These are phyloP conservation scores for Lecanicillium sp. DNA, from an alignment of 2,329 filamentous ascomycete species.

Conservation along the genomic window DNA sequence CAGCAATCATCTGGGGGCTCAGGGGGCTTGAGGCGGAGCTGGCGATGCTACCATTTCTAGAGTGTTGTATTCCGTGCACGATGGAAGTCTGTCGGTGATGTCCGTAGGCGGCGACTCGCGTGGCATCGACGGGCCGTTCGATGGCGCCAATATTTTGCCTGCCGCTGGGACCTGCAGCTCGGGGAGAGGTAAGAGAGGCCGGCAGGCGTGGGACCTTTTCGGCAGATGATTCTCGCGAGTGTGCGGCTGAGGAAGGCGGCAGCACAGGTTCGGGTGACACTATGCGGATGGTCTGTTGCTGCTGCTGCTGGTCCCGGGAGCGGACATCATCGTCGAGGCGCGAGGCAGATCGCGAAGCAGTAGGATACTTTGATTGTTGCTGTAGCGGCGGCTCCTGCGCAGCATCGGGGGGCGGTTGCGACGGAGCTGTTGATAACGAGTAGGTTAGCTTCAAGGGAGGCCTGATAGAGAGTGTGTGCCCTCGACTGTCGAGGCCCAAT, in stretches of 20 bases:
- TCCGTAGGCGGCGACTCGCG: constrained; percentile 57
- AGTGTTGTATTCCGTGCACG: constrained; percentile 92
- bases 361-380: constrained; percentile 3
- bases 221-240: constrained; percentile 13
- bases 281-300: constrained; percentile 13
- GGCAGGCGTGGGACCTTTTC: constrained; percentile 10
- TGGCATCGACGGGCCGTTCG: constrained; percentile 48
- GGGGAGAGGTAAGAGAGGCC: constrained; percentile 10
- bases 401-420: constrained; percentile 9
- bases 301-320: constrained; percentile 10
- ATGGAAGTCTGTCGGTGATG: constrained; percentile 97
- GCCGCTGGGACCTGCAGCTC: constrained; percentile 4
- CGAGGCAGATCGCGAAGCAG: constrained; percentile 10
- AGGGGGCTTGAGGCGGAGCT: constrained; percentile 78
- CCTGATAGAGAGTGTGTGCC: background rate
- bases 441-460: background rate
- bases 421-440: constrained; percentile 7
- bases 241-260: constrained; percentile 1
- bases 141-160: constrained; percentile 27
- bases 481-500: background rate
- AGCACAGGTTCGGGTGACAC: constrained; percentile 10
- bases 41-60: constrained; percentile 78
- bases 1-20: constrained; percentile 78
- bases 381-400: constrained; percentile 1
- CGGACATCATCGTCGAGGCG: constrained; percentile 12